Conservation (phyloP, 371 early-diverging fungal species). For the Rhizopus microsporus region DNA sequence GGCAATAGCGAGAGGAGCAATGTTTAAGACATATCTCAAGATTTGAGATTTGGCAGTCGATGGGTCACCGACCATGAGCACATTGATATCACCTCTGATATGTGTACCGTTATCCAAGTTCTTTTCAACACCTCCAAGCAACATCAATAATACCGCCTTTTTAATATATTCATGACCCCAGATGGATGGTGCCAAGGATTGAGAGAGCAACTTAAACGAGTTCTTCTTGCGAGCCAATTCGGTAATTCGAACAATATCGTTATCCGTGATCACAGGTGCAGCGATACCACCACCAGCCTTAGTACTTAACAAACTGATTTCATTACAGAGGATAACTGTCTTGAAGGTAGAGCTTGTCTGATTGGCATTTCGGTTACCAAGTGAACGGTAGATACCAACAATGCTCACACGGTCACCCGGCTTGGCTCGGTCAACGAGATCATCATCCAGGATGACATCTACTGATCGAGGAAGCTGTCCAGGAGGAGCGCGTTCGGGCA, state of each 20-base stretch:
- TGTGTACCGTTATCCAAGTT: slow-evolving; percentile 93
- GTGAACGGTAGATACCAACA: slow-evolving; percentile 93
- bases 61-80: slow-evolving; percentile 97
- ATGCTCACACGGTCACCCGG: slow-evolving; percentile 99
- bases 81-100: slow-evolving; percentile 97
- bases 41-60: slow-evolving; percentile 98
- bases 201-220: slow-evolving; percentile 81
- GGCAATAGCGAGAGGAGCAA: slow-evolving; percentile 90
- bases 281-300: slow-evolving; percentile 69
- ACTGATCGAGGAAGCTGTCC: slow-evolving; percentile 98
- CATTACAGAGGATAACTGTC: slow-evolving; percentile 91
- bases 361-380: slow-evolving; percentile 78
- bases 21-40: slow-evolving; percentile 86
- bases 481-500: slow-evolving; percentile 99
- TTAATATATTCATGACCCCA: slow-evolving; percentile 98
- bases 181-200: slow-evolving; percentile 96
- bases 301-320: slow-evolving; percentile 83
- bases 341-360: slow-evolving; percentile 85
- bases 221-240: slow-evolving; percentile 71
- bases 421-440: slow-evolving; percentile 96
- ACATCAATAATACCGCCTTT: slow-evolving; percentile 90
- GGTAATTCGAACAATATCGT: slow-evolving; percentile 85
- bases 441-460: slow-evolving; percentile 96
- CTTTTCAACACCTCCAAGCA: slow-evolving; percentile 97
- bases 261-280: slow-evolving; percentile 67